These are phyloP conservation scores for Apiosordaria backusii DNA, from an alignment of 495 filamentous ascomycete genomes.

Conservation along the genomic window DNA sequence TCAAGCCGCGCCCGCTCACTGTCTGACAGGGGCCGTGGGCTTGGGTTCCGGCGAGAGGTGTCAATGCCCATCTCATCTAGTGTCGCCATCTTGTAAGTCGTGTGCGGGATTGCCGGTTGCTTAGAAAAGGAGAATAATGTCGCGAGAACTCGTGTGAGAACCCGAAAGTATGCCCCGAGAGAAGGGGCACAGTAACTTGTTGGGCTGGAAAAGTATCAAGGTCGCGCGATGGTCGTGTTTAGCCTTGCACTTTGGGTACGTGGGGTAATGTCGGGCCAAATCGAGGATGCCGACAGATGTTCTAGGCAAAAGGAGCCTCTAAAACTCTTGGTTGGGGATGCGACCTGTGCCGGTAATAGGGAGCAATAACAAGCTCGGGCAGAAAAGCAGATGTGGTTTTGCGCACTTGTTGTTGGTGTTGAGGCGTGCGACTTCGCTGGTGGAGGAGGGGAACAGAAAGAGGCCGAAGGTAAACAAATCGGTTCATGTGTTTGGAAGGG, in stretches of 20 bases:
- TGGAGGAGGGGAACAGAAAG: slow-evolving; percentile 15
- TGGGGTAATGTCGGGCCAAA: not conserved
- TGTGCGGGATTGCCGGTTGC: not conserved
- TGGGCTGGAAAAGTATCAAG: not conserved
- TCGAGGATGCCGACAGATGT: not conserved
- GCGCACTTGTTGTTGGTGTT: slow-evolving; percentile 5
- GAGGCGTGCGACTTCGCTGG: slow-evolving; percentile 5
- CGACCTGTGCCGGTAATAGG: not conserved
- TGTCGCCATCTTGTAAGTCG: slow-evolving; percentile 22
- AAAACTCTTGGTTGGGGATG: not conserved
- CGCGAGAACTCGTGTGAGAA: not conserved
- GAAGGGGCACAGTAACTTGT: not conserved
- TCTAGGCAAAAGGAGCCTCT: not conserved
- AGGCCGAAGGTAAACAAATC: slow-evolving; percentile 26
- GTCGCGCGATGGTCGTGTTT: slow-evolving; percentile 1
- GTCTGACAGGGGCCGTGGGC: slow-evolving; percentile 75
- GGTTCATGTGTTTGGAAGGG: slow-evolving; percentile 9
- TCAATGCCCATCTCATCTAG: slow-evolving; percentile 62
- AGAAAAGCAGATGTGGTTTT: not conserved
- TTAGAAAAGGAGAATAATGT: not conserved
- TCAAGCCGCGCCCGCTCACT: slow-evolving; percentile 76
- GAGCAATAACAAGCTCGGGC: not conserved
- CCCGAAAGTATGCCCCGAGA: not conserved
- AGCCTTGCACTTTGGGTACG: not conserved
- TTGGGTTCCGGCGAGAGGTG: slow-evolving; percentile 74